phyloP scores from a whole-genome alignment of 164 flowering plant species.

The Sedum album region DNA sequence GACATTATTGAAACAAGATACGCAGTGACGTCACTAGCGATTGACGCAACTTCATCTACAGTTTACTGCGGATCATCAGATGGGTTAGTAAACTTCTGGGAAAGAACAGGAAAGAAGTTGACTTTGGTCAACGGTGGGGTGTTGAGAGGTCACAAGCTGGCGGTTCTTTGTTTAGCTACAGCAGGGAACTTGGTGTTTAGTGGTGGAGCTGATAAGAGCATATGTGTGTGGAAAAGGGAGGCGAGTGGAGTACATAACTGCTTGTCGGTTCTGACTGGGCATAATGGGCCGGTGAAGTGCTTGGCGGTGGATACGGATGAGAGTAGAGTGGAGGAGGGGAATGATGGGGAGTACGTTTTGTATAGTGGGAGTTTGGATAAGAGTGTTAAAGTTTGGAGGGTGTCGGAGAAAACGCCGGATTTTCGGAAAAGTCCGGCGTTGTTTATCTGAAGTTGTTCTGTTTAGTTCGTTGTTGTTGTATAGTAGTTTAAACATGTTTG shows the following conservation, averaged over 20 bases:
- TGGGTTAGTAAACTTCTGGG: constrained; percentile 65
- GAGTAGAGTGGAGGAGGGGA: constrained; percentile 14
- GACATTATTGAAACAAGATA: constrained; percentile 40
- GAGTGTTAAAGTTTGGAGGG: constrained; percentile 57
- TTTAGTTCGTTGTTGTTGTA: background rate
- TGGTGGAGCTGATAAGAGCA: constrained; percentile 7
- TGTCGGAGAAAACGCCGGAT: constrained; percentile 32
- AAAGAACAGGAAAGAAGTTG: constrained; percentile 12
- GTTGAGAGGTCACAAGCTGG: constrained; percentile 46
- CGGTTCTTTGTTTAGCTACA: background rate
- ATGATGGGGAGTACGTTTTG: constrained; percentile 34
- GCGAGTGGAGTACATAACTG: constrained; percentile 29
- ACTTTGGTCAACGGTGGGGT: constrained; percentile 45
- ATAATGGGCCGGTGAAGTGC: constrained; percentile 60
- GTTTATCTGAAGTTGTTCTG: background rate
- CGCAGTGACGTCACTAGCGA: constrained; percentile 65
- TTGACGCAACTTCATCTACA: constrained; percentile 20
- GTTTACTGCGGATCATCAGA: constrained; percentile 66
- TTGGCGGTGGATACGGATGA: constrained; percentile 36
- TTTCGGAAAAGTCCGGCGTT: constrained; percentile 3
- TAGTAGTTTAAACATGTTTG: background rate
- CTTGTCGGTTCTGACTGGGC: constrained; percentile 48
- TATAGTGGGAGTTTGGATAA: constrained; percentile 59
- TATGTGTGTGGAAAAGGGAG: background rate
- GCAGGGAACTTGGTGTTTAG: constrained; percentile 2